Percentiles rank a stretch among this genome's conserved stretches.
phyloP scores from a whole-genome alignment of 176 grass and related monocot species.

The Puya raimondii region DNA sequence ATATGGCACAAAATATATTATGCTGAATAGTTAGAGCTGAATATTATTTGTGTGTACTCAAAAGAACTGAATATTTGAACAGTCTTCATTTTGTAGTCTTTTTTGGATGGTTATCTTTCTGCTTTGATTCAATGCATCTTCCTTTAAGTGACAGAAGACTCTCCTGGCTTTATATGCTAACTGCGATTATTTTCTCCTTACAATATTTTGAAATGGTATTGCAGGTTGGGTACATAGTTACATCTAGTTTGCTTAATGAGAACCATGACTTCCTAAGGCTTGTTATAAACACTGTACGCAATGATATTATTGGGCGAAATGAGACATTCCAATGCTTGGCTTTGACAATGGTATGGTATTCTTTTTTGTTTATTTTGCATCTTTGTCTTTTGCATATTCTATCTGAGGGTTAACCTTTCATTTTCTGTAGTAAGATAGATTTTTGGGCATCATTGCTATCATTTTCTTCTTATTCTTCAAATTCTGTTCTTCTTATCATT shows the following conservation, averaged over 20 bases:
- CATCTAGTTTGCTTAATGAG: slow-evolving; percentile 90
- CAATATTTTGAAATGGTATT: slow-evolving; percentile 4
- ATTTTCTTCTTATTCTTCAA: background rate
- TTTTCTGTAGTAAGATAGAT: too few relatives aligned
- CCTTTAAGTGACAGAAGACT: too few relatives aligned
- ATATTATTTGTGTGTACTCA: too few relatives aligned
- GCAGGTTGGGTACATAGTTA: slow-evolving; percentile 97
- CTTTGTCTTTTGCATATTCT: slow-evolving; percentile 16
- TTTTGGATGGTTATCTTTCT: too few relatives aligned
- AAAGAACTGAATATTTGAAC: too few relatives aligned
- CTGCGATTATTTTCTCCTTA: background rate
- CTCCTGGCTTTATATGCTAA: background rate
- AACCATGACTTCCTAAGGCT: slow-evolving; percentile 94
- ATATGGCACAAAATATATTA: too few relatives aligned
- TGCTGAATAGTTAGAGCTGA: too few relatives aligned
- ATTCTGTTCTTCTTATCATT: background rate
- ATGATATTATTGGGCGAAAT: slow-evolving; percentile 99
- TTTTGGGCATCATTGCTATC: background rate
- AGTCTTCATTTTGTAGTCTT: too few relatives aligned
- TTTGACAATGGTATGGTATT: slow-evolving; percentile 80
- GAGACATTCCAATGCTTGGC: slow-evolving; percentile 97
- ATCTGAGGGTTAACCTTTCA: background rate
- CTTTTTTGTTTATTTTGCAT: background rate
- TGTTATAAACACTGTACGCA: slow-evolving; percentile 97
- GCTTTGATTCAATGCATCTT: too few relatives aligned